phyloP scores from a whole-genome alignment of 2,329 filamentous ascomycete species.

The Penicillium sp. region DNA sequence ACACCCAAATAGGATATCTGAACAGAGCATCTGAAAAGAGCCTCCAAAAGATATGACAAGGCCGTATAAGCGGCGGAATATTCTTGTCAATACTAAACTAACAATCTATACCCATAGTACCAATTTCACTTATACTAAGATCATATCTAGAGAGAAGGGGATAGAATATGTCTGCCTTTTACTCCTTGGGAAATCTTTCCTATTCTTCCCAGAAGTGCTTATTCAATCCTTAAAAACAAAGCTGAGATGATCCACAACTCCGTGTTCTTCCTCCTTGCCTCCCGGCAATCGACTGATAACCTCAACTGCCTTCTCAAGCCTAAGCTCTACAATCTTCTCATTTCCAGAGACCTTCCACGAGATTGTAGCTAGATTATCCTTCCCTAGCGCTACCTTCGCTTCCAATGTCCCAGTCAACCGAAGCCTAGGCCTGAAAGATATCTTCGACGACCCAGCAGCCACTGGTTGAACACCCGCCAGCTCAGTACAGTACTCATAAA shows the following conservation, averaged over 20 bases:
- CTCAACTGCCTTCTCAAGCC: constrained; percentile 18
- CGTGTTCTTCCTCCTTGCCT: constrained; percentile 12
- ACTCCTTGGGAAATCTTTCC: no score
- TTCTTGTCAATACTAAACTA: no score
- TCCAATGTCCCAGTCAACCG: constrained; percentile 11
- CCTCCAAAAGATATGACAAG: no score
- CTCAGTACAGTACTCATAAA: constrained; percentile 46
- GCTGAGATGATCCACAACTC: constrained; percentile 14
- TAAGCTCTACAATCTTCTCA: constrained; percentile 17
- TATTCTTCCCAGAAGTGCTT: no score
- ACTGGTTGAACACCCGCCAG: constrained; percentile 28
- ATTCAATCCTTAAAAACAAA: neutral
- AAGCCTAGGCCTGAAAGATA: constrained; percentile 25
- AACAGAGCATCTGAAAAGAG: no score
- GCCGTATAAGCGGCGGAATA: no score
- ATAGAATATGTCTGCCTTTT: no score
- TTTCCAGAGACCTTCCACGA: constrained; percentile 14
- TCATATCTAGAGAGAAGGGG: no score
- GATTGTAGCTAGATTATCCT: constrained; percentile 24
- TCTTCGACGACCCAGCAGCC: constrained; percentile 14
- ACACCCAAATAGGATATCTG: no score
- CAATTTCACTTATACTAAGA: no score
- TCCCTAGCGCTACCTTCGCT: constrained; percentile 25
- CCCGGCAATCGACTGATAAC: constrained; percentile 23
- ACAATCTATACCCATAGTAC: no score